Base-by-base conservation (phyloP, 768 basidiomycete genomes). In the Termitomyces sp. region DNA sequence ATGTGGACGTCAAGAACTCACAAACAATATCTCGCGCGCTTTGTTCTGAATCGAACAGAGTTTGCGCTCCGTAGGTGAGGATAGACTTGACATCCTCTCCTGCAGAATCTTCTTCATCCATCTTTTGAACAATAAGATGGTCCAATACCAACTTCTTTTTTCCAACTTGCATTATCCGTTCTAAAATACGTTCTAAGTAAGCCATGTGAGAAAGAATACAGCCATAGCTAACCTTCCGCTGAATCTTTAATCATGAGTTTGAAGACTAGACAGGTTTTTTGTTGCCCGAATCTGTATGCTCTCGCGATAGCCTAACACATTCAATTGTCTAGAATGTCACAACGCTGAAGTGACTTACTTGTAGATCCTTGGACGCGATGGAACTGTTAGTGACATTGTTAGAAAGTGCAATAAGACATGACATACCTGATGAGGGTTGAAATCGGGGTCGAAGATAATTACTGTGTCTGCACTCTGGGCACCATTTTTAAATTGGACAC, bases 201-300 rank as follows among this genome's bases (percentile, higher is more conserved):
- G 15, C 26, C n/a, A 37, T 20, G 42, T 24, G 20, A 31, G 13
- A n/a, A 6, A 13, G 26, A 37, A 24, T 20, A 55, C 31, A 16
- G 24, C 36, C 53, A 36, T 16, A 26, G 52, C 51, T 57, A 54
- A 86, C 91, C 92, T 81, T 95, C 92, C 12, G 95, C 92, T 7
- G 94, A 92, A 56, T 89, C 87, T 70, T 96, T 96, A 55, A 93
- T 85, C 92, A 98, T 94, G 42, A 99, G 73, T 68, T 96, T 98
- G 79, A 98, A 96, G 26, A 96, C 94, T 45, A 96, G 78, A 59
- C 94, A 94, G 6, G 91, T 92, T 68, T 97, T 98, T 72, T 85
- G 83, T 73, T 98, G 97, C 2, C 97, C 97, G 67, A 88, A 98
- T 54, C 97, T 85, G 75, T 98, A 93, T 26, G 94, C 85, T 51